Evolutionary conservation across 768 basidiomycete species (phyloP), one percentile per base, ranked within the genome.

Genomic region (Amanita pseudoporphyria): DNA sequence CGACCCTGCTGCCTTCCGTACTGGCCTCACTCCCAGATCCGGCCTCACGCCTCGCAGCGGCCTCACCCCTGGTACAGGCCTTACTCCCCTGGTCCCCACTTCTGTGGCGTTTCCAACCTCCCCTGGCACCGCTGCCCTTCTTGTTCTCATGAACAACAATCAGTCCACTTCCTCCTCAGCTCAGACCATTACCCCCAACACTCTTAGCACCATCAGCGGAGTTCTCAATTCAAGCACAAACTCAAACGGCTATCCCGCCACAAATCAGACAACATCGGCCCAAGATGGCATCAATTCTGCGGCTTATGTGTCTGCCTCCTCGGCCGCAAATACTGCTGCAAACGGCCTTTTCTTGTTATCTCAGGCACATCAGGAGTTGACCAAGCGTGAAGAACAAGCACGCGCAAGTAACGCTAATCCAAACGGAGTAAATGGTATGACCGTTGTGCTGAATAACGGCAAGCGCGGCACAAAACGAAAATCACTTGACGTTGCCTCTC

Each of bases 331-430:
- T 38, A 73, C 79, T 16, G 89, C 91, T 47, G 86, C 91, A 45
- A 96, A 95, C 61, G 93, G 94, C 22, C 79, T 97, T 40, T 97
- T 94, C 69, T 73, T 97, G 42, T 81, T 97, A 47, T 86, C 83
- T 1, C 93, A 97, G 67, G 94, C 93, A 22, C 93, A 96, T 62
- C 93, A 96, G 64, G 93, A 95, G 72, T 80, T 96, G 52, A 89
- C 88, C 32, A 95, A 94, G 69, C 81, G 90, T n/a, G 92, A 95
- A 65, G 87, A 90, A 62, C 81, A 85, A 61, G 77, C 77, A 53
- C 77, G 82, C 56, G 77, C 80, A 43, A 68, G 68, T 51, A 68
- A 62, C 49, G 61, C 62, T 22, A 52, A 56, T 38, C 21, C 58
- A 21, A 58, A 60, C 33, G 50, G 57, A 30, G 47, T 58, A 31